Evolutionary conservation across 1,284 basidiomycete species (phyloP).

Genomic region (Veloboletus limbatus): DNA sequence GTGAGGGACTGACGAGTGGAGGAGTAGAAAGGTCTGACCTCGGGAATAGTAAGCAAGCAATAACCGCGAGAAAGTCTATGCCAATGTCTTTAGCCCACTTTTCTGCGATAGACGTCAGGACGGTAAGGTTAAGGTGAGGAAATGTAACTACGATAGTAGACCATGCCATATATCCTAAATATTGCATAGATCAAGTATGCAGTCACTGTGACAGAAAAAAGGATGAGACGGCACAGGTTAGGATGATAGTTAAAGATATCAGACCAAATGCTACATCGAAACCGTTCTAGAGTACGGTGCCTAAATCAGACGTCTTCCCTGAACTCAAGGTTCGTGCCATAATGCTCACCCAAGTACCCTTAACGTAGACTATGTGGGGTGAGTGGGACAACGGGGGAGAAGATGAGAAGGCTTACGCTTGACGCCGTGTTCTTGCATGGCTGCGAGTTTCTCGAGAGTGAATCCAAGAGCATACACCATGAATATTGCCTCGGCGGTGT

Average conservation of each 20-base stretch:
- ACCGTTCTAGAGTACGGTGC: conserved; percentile 60
- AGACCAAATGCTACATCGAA: conserved; percentile 86
- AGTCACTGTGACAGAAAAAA: conserved; percentile 50
- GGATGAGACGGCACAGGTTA: conserved; percentile 10
- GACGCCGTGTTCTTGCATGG: conserved; percentile 92
- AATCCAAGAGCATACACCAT: conserved; percentile 88
- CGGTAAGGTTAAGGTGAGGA: neutral
- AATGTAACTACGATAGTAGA: conserved; percentile 50
- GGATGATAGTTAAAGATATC: conserved; percentile 10
- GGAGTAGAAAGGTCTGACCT: conserved; percentile 42
- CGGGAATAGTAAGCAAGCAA: conserved; percentile 86
- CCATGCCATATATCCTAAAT: conserved; percentile 66
- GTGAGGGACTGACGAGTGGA: neutral
- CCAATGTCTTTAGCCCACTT: conserved; percentile 62
- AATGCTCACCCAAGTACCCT: conserved; percentile 71
- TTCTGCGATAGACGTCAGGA: conserved; percentile 37
- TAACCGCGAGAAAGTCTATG: conserved; percentile 71
- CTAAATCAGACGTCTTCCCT: conserved; percentile 22
- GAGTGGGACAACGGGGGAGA: conserved; percentile 15
- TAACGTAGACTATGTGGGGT: conserved; percentile 64
- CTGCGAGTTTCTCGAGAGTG: conserved; percentile 86
- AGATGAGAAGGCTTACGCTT: conserved; percentile 46
- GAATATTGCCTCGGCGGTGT: conserved; percentile 66
- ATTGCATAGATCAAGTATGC: conserved; percentile 74
- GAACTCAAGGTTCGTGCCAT: conserved; percentile 10